phyloP scores from a whole-genome alignment of 768 basidiomycete species.

The Serpula lacrymans region DNA sequence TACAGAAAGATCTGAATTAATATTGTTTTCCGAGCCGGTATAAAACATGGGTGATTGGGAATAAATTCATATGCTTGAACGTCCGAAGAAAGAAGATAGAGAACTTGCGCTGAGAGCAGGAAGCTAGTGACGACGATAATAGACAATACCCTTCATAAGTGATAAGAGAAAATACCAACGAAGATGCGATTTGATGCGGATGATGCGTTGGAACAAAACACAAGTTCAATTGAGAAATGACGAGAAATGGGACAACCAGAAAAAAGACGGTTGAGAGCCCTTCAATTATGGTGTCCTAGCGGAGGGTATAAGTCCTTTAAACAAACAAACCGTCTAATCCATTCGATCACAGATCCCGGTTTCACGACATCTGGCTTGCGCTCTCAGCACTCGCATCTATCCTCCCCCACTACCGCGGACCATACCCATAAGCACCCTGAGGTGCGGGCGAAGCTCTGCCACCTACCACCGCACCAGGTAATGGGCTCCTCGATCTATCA shows the following conservation, averaged over 20 bases:
- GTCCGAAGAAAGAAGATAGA: slow-evolving; percentile 11
- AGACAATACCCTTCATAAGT: slow-evolving; percentile 13
- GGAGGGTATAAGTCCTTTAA: slow-evolving; percentile 13
- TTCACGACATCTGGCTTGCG: slow-evolving; percentile 8
- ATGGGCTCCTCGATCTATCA: slow-evolving; percentile 26
- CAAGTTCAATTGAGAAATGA: slow-evolving; percentile 8
- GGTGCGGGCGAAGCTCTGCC: slow-evolving; percentile 46
- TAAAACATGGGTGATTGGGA: slow-evolving; percentile 23
- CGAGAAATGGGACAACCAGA: slow-evolving; percentile 17
- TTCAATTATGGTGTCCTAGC: slow-evolving; percentile 6
- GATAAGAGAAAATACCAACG: slow-evolving; percentile 8
- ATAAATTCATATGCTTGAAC: slow-evolving; percentile 17
- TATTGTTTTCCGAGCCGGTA: too few relatives aligned
- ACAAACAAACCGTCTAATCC: slow-evolving; percentile 13
- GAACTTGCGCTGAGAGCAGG: slow-evolving; percentile 9
- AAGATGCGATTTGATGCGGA: slow-evolving; percentile 13
- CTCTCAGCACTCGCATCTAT: slow-evolving; percentile 2
- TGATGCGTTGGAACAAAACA: slow-evolving; percentile 7
- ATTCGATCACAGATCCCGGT: slow-evolving; percentile 8
- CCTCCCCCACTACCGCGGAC: slow-evolving; percentile 20
- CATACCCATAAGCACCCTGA: slow-evolving; percentile 41
- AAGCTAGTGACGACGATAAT: slow-evolving; percentile 6
- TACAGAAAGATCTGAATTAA: too few relatives aligned
- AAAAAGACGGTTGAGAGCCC: slow-evolving; percentile 12
- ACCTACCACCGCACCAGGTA: slow-evolving; percentile 19